phyloP scores from a whole-genome alignment of 768 basidiomycete genomes.

The Pluteus cervinus region DNA sequence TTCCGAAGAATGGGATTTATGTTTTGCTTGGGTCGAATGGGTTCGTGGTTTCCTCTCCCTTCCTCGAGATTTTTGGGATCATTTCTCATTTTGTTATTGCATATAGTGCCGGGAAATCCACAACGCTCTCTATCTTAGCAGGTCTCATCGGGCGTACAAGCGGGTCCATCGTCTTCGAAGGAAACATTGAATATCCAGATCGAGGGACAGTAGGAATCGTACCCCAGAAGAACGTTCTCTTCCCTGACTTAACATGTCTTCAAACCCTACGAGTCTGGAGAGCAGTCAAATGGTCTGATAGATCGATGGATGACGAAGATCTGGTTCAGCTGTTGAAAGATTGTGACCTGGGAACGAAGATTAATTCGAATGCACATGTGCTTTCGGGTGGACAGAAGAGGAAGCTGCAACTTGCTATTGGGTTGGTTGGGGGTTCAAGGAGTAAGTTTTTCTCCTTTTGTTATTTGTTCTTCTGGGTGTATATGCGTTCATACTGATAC shows the following conservation, averaged over 20 bases:
- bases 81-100: slow-evolving; percentile 3
- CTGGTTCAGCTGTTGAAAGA: slow-evolving; percentile 58
- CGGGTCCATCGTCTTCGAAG: slow-evolving; percentile 53
- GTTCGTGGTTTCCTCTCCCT: slow-evolving; percentile 21
- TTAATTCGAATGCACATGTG: slow-evolving; percentile 56
- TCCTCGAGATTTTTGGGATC: slow-evolving; percentile 1
- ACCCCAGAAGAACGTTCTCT: slow-evolving; percentile 80
- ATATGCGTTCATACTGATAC: slow-evolving; percentile 6
- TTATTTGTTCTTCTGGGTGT: too few relatives aligned
- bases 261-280: slow-evolving; percentile 71
- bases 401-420: slow-evolving; percentile 79
- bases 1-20: slow-evolving; percentile 72
- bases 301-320: slow-evolving; percentile 44
- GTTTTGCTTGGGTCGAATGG: slow-evolving; percentile 73
- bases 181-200: slow-evolving; percentile 45
- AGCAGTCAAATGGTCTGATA: slow-evolving; percentile 59
- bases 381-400: slow-evolving; percentile 79
- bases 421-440: slow-evolving; percentile 69
- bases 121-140: slow-evolving; percentile 59
- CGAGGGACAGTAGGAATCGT: slow-evolving; percentile 71
- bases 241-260: slow-evolving; percentile 67
- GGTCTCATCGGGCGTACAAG: slow-evolving; percentile 53
- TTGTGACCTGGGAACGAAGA: slow-evolving; percentile 70
- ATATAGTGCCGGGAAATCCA: slow-evolving; percentile 77
- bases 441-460: slow-evolving; percentile 31